Evolutionary conservation across 495 filamentous ascomycete genomes (phyloP).

Genomic region (Chaetomidium leptoderma): DNA sequence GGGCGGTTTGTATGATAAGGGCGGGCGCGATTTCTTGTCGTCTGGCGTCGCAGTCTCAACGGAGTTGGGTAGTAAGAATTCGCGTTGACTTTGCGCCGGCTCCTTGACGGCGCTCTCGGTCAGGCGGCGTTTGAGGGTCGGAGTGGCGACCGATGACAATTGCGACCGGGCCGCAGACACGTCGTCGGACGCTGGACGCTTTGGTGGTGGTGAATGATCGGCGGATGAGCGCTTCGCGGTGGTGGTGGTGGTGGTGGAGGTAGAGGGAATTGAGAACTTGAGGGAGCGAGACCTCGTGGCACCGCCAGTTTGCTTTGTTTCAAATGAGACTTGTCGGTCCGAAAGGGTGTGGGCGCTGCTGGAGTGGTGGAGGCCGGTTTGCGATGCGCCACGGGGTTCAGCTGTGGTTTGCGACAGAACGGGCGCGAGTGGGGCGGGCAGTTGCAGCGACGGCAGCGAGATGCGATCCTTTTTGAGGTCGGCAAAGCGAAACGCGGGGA

Average conservation of each 20-base stretch:
- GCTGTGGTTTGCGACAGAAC: slow-evolving; percentile 31
- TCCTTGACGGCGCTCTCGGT: slow-evolving; percentile 30
- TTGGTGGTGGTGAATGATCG: slow-evolving; percentile 18
- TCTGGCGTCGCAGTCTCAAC: slow-evolving; percentile 29
- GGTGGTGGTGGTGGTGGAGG: slow-evolving; percentile 3
- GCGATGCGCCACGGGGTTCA: slow-evolving; percentile 26
- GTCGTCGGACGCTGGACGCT: slow-evolving; percentile 39
- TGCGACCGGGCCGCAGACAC: slow-evolving; percentile 22
- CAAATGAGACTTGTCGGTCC: slow-evolving; percentile 13
- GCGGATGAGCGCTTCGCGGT: too few relatives aligned
- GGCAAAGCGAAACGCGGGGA: slow-evolving; percentile 47
- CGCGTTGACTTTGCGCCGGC: slow-evolving; percentile 38
- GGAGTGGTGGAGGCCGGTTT: slow-evolving; percentile 27
- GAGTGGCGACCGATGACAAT: slow-evolving; percentile 25
- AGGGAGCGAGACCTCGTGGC: slow-evolving; percentile 14
- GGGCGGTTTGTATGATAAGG: slow-evolving; percentile 40
- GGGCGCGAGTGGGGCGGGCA: slow-evolving; percentile 40
- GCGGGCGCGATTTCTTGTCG: slow-evolving; percentile 43
- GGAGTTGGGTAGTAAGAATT: slow-evolving; percentile 37
- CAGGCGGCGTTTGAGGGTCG: slow-evolving; percentile 25
- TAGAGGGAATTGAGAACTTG: slow-evolving; percentile 8
- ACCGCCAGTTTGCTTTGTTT: slow-evolving; percentile 12
- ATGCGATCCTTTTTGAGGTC: slow-evolving; percentile 44
- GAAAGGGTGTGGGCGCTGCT: slow-evolving; percentile 22
- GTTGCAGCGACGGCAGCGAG: slow-evolving; percentile 35